Evolutionary conservation across 2,329 filamentous ascomycete species (phyloP), one percentile per base, ranked within the genome.

Genomic region (Cladosporium sp.): DNA sequence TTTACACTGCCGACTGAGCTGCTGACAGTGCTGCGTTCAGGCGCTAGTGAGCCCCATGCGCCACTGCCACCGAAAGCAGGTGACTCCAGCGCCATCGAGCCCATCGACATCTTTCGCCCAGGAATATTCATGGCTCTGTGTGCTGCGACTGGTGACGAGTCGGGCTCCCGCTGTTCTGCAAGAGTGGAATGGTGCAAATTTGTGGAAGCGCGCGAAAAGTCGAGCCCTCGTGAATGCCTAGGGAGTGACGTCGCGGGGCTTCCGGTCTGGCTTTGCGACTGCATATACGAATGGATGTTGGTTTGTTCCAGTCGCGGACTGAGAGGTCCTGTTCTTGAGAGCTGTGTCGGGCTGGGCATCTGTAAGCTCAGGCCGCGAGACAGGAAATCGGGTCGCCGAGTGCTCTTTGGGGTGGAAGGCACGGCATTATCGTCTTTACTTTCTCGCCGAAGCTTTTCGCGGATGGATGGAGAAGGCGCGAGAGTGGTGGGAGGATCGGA

Each of bases 151-250:
- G 93, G 93, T 1, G 91, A 96, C 0, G 89, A 93, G 67, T 95
- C 90, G 3, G 91, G 90, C 4, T 88, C 93, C 1, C 88, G 87
- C 66, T 86, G 82, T 60, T 96, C 89, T 50, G 92, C 91, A 7
- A 97, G 80, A 0, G 88, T 97, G 13, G 92, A 96, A 69, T 97
- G 93, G 70, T 97, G 93, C 18, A 99, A 77, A 65, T 91, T 95
- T 9, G 92, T 96, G 55, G 89, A 93, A 9, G 91, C 91, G 59
- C 92, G 82, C 36, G 92, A 92, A 69, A 96, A 97, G 71, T 97
- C 92, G 54, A 96, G 77, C 38, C 92, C 92, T 50, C 92, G 83
- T 24, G 91, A 96, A 54, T 91, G 85, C 57, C 92, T 83, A 15
- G 92, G 92, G 7, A 97, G 79, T 41, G 95, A 87, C 48, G 91